These are phyloP conservation scores for Trichophyton benhamiae DNA, from an alignment of 2,329 filamentous ascomycete species.

Conservation along the genomic window DNA sequence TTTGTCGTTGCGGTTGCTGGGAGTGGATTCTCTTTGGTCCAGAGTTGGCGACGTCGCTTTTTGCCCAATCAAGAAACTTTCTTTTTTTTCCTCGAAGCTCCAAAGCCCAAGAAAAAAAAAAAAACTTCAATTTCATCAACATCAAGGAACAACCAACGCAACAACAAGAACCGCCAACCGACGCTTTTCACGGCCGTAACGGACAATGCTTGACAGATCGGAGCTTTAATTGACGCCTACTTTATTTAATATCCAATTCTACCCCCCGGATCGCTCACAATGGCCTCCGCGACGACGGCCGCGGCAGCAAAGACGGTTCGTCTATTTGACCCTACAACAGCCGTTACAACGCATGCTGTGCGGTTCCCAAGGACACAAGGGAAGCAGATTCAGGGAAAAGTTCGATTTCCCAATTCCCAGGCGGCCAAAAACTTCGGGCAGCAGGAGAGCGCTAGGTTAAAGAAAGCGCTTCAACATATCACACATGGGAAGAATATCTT, in stretches of 20 bases:
- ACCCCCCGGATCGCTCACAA: background rate
- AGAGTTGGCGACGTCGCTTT: background rate
- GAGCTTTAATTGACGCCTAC: background rate
- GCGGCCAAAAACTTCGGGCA: slow-evolving; percentile 29
- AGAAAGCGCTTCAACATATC: slow-evolving; percentile 36
- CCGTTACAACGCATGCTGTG: slow-evolving; percentile 9
- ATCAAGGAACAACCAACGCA: background rate
- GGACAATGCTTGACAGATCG: background rate
- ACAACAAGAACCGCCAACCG: background rate
- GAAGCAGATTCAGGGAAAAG: slow-evolving; percentile 31
- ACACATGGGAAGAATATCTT: slow-evolving; percentile 49
- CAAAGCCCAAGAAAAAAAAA: background rate
- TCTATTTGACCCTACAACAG: slow-evolving; percentile 12
- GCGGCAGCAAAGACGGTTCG: slow-evolving; percentile 8
- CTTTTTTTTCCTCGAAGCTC: background rate
- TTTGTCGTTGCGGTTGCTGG: background rate
- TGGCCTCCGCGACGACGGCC: slow-evolving; percentile 7
- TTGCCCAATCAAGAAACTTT: background rate
- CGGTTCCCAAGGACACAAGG: slow-evolving; percentile 12
- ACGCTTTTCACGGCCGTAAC: background rate
- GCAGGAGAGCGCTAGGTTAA: slow-evolving; percentile 29
- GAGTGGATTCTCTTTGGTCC: background rate
- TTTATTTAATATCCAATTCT: background rate
- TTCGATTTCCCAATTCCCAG: slow-evolving; percentile 29
- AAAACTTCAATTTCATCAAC: background rate